Evolutionary conservation across 768 basidiomycete genomes (phyloP).

Genomic region (Suillus subluteus): DNA sequence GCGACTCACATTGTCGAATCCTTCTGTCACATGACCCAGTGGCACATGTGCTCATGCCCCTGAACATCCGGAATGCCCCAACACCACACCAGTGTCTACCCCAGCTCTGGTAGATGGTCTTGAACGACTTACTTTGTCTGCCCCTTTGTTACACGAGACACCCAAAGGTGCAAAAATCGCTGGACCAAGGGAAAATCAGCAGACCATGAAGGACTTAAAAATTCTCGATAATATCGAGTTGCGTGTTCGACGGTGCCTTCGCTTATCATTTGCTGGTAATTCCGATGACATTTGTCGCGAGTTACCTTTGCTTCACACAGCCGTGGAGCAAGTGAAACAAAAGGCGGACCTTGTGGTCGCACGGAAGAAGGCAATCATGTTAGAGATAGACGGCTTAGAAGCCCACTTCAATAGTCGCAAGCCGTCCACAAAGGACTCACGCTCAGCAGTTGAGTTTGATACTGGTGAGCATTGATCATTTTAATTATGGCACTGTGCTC

Average conservation of each 20-base stretch:
- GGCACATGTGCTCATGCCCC: too few species aligned
- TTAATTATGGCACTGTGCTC: too few species aligned
- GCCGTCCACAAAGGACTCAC: too few species aligned
- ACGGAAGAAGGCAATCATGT: not conserved
- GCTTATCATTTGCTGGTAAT: not conserved
- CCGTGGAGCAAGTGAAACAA: not conserved
- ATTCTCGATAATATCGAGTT: constrained; percentile 4
- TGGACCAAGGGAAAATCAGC: not conserved
- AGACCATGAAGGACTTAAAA: not conserved
- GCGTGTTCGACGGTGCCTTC: not conserved
- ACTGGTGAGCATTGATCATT: too few species aligned
- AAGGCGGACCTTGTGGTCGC: not conserved
- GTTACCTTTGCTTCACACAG: not conserved
- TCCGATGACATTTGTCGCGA: not conserved
- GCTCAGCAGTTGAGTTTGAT: too few species aligned
- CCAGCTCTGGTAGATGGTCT: not conserved
- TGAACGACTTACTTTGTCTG: too few species aligned
- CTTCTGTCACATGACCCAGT: too few species aligned
- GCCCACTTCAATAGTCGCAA: too few species aligned
- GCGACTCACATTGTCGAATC: not conserved
- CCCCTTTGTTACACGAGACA: not conserved
- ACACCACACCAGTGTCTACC: not conserved
- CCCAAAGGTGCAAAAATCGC: not conserved
- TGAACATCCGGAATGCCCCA: too few species aligned
- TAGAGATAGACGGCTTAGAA: too few species aligned